Base-by-base conservation (phyloP, 2,329 filamentous ascomycete genomes). In the Xylariomycetidae sp. region DNA sequence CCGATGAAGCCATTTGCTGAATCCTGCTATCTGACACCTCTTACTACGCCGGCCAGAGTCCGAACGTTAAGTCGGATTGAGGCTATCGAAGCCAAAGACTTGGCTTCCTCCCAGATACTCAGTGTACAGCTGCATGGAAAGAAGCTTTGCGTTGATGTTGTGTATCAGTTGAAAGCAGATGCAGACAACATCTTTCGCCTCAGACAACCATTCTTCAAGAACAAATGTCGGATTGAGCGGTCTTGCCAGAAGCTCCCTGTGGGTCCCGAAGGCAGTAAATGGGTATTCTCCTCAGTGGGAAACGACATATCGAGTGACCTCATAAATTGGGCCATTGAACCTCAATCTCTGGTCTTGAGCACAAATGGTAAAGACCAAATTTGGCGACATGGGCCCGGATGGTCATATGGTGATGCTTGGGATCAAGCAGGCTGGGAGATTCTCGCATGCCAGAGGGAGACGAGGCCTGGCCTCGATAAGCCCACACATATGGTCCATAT, bases 121-220 rank as follows among this genome's bases (percentile, higher is more conserved):
- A 22, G 32, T 13, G 20, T 38, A 13, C 25, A 32, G 9, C 32
- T 40, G 7, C 22, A 19, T 10, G 28, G 31, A 10, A 38, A 35
- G 38, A 40, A 40, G 17, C n/a, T 40, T 10, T 35, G 28, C 16
- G 31, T 40, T 22, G 35, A 38, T 14, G 19, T 40, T 20, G 24
- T 27, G 6, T 40, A 38, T 26, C 28, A 24, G 23, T 29, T 27
- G 22, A 38, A 23, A 13, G 31, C 23, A 24, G 19, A 19, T 1
- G 12, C 19, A 12, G 17, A 35, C 12, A 19, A 17, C 25, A 23
- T 38, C 10, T 29, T 17, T 12, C 35, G 29, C 26, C 25, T 38
- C 2, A 26, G 22, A 12, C 35, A 40, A 16, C 27, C 17, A 12
- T 24, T 40, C 12, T 40, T 40, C 22, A 37, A 38, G 17, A 15